Evolutionary conservation across 805 yeast species (phyloP).

Genomic region (Saccharomyces paradoxus): DNA sequence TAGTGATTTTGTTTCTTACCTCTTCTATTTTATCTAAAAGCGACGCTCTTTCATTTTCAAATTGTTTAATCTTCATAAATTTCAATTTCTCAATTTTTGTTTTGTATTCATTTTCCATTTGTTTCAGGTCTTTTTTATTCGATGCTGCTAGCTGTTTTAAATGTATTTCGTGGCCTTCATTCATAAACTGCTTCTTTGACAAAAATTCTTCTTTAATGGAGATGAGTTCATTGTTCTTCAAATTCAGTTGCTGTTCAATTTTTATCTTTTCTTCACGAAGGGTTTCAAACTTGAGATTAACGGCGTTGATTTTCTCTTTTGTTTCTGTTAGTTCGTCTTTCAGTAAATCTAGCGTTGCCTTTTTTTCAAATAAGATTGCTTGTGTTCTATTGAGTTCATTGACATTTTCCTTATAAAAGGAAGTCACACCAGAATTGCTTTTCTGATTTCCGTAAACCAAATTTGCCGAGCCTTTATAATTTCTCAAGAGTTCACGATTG

Average conservation of each 20-base stretch:
- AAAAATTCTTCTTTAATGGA: slow-evolving; percentile 25
- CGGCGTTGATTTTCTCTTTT: slow-evolving; percentile 13
- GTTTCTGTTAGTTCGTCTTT: slow-evolving; percentile 18
- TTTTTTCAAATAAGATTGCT: slow-evolving; percentile 20
- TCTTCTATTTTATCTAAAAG: slow-evolving; percentile 27
- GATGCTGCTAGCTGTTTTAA: slow-evolving; percentile 28
- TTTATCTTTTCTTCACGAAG: slow-evolving; percentile 21
- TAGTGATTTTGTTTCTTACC: slow-evolving; percentile 18
- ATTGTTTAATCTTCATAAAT: slow-evolving; percentile 28
- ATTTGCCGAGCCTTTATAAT: neutral
- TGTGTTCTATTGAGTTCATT: slow-evolving; percentile 25
- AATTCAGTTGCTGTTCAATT: slow-evolving; percentile 22
- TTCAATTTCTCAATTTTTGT: slow-evolving; percentile 35
- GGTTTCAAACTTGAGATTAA: slow-evolving; percentile 23
- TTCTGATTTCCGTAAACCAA: neutral
- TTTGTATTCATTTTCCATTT: slow-evolving; percentile 29
- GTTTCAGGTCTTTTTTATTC: slow-evolving; percentile 33
- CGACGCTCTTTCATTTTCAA: slow-evolving; percentile 26
- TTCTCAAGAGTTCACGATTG: neutral
- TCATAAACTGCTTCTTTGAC: slow-evolving; percentile 18
- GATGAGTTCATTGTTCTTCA: slow-evolving; percentile 28
- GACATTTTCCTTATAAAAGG: slow-evolving; percentile 27
- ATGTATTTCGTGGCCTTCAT: slow-evolving; percentile 30
- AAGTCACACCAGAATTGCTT: slow-evolving; percentile 17
- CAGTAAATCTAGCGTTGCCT: slow-evolving; percentile 18